Evolutionary conservation across 257 asterid species (phyloP).

Genomic region (Solanum chiquidenum): DNA sequence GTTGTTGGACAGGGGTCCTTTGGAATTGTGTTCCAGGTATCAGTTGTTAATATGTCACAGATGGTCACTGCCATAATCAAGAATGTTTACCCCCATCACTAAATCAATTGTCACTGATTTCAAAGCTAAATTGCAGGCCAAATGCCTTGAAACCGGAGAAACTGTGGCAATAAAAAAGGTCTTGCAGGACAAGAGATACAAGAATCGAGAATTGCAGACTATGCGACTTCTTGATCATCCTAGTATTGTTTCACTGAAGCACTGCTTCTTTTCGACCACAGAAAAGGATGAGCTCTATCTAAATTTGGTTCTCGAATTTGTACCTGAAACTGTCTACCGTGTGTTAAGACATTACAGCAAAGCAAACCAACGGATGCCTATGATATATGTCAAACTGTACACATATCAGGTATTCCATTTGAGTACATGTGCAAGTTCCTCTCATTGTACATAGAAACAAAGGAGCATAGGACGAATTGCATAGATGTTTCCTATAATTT

Average conservation of each 20-base stretch:
- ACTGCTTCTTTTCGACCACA: constrained; percentile 77
- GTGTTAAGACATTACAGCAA: constrained; percentile 65
- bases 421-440: not conserved
- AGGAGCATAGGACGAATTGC: not conserved
- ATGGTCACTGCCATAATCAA: not conserved
- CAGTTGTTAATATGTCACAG: not conserved
- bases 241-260: constrained; percentile 62
- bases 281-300: constrained; percentile 73
- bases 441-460: not conserved
- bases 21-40: constrained; percentile 86
- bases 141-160: constrained; percentile 73
- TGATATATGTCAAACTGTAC: constrained; percentile 69
- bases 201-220: constrained; percentile 69
- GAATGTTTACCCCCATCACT: not conserved
- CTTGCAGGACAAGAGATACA: constrained; percentile 74
- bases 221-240: constrained; percentile 86
- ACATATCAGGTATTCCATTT: constrained; percentile 49
- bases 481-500: not conserved
- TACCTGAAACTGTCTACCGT: constrained; percentile 72
- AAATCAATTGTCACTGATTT: not conserved
- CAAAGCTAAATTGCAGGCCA: constrained; percentile 35
- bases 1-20: constrained; percentile 88
- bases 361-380: constrained; percentile 72
- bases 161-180: constrained; percentile 73
- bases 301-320: constrained; percentile 70